A percentile compares a stretch with the other conserved stretches of the same genome.
Conservation (phyloP, 2,329 filamentous ascomycete species). For the Penicillium sp. region DNA sequence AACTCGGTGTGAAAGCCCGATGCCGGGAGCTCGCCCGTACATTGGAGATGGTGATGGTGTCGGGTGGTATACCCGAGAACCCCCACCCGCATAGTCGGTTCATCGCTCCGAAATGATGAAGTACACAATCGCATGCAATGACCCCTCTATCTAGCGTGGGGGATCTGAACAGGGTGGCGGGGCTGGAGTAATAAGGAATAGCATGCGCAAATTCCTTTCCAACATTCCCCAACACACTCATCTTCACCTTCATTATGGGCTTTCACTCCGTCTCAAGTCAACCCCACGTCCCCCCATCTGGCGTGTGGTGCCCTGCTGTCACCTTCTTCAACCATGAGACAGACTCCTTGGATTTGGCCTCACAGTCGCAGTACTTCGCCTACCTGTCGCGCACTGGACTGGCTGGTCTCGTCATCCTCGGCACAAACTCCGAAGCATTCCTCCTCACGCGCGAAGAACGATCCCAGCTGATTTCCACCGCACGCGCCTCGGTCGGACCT, state of each 20-base stretch:
- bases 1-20: background rate
- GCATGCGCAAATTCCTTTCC: background rate
- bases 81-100: background rate
- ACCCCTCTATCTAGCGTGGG: background rate
- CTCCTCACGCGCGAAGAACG: conserved; percentile 62
- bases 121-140: background rate
- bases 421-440: conserved; percentile 59
- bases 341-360: conserved; percentile 50
- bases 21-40: background rate
- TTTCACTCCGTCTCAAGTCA: conserved; percentile 13
- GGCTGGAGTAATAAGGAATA: background rate
- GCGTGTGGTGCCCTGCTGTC: conserved; percentile 55
- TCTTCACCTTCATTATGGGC: conserved; percentile 9
- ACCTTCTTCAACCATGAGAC: conserved; percentile 55
- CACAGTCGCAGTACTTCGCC: conserved; percentile 54
- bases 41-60: background rate
- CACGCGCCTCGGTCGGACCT: conserved; percentile 55
- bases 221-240: background rate
- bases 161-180: no score
- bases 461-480: conserved; percentile 56
- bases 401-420: conserved; percentile 55
- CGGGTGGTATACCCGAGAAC: background rate
- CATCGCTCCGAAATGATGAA: background rate
- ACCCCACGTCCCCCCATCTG: conserved; percentile 24
- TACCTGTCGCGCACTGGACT: conserved; percentile 54